A percentile compares a stretch with the other conserved stretches of the same genome.
These are phyloP conservation scores for Parasitella parasitica DNA, from an alignment of 371 early-diverging fungal species.

Conservation along the genomic window DNA sequence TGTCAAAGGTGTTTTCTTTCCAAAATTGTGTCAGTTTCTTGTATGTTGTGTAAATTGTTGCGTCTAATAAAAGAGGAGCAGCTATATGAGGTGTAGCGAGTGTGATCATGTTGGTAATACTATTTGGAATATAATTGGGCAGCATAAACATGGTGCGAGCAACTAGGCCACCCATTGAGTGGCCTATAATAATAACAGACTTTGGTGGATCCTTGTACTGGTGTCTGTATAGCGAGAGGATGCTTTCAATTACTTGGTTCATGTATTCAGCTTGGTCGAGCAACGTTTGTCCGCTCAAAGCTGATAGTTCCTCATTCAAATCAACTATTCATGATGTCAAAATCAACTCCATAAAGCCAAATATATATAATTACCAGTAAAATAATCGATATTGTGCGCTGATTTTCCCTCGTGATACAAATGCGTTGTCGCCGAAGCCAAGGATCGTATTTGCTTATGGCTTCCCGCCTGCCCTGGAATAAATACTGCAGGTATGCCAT, in stretches of 20 bases:
- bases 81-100: slow-evolving; percentile 87
- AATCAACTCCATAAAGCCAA: not conserved
- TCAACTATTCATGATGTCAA: slow-evolving; percentile 54
- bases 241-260: slow-evolving; percentile 76
- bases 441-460: slow-evolving; percentile 81
- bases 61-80: slow-evolving; percentile 78
- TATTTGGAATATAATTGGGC: slow-evolving; percentile 60
- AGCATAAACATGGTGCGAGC: slow-evolving; percentile 76
- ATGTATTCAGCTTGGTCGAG: slow-evolving; percentile 75
- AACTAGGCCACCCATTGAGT: slow-evolving; percentile 97
- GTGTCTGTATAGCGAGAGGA: slow-evolving; percentile 58
- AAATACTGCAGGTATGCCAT: slow-evolving; percentile 83
- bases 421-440: slow-evolving; percentile 67
- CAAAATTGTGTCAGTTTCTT: slow-evolving; percentile 62
- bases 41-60: slow-evolving; percentile 66
- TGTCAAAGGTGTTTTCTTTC: slow-evolving; percentile 40
- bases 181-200: slow-evolving; percentile 86
- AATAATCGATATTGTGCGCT: slow-evolving; percentile 68
- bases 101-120: slow-evolving; percentile 82
- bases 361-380: slow-evolving; percentile 57
- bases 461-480: slow-evolving; percentile 94
- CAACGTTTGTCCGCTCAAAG: slow-evolving; percentile 35
- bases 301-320: slow-evolving; percentile 88
- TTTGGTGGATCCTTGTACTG: slow-evolving; percentile 19
- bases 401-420: slow-evolving; percentile 39